Conservation (phyloP, 1,139 yeast genomes). For the Hansenula sp. region DNA sequence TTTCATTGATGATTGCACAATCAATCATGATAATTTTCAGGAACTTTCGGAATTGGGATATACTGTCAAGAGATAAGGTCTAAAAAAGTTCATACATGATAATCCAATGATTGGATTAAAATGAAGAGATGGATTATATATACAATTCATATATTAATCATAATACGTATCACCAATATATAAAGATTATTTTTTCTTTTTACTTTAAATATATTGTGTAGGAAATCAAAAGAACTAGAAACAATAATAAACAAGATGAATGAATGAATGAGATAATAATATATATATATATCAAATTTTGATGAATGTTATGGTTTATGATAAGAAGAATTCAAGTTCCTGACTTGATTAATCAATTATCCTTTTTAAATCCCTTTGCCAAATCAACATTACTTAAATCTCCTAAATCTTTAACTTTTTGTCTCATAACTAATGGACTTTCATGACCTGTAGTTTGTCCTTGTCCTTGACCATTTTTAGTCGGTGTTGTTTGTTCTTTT, state of each 20-base stretch:
- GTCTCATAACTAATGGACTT: constrained; percentile 18
- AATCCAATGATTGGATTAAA: no score
- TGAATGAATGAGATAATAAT: constrained; percentile 1
- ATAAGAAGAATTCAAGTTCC: no score
- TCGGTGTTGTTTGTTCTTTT: constrained; percentile 42
- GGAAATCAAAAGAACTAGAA: no score
- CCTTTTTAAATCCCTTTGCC: constrained; percentile 35
- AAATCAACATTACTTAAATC: constrained; percentile 45
- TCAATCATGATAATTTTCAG: no score
- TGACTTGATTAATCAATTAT: constrained; percentile 1
- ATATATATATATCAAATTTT: no score
- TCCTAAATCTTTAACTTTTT: constrained; percentile 28
- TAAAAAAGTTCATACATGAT: no score
- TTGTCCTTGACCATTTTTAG: constrained; percentile 30
- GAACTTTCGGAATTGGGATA: no score
- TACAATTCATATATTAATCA: background rate
- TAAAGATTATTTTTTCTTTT: background rate
- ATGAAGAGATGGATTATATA: no score
- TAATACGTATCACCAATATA: background rate
- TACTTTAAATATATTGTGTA: no score
- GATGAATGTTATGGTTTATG: no score
- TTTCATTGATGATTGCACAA: no score
- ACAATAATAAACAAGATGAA: background rate
- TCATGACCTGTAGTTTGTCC: constrained; percentile 10
- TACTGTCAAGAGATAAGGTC: no score